A percentile compares a stretch with the other conserved stretches of the same genome.
Conservation (phyloP, 257 asterid species). For the Jacaranda copaia region DNA sequence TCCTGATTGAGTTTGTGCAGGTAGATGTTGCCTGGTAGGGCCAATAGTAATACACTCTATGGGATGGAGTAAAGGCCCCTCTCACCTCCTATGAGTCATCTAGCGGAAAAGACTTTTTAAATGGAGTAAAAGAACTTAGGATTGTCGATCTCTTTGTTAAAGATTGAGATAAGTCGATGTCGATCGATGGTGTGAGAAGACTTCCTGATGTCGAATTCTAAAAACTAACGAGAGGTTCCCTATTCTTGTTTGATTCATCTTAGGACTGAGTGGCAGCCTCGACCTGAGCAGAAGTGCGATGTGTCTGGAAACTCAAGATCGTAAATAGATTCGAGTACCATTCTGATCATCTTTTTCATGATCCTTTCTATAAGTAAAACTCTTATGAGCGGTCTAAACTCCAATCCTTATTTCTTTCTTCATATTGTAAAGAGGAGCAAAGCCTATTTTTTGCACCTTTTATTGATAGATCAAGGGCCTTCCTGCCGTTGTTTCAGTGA, state of each 20-base stretch:
- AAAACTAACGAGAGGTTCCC: background rate
- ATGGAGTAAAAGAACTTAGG: slow-evolving; percentile 19
- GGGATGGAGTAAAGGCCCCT: background rate
- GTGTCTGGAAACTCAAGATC: background rate
- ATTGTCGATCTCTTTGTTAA: slow-evolving; percentile 22
- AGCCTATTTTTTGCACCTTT: background rate
- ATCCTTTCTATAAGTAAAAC: background rate
- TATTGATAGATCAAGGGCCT: background rate
- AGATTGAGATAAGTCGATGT: background rate
- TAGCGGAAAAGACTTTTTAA: slow-evolving; percentile 8
- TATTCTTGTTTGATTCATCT: background rate
- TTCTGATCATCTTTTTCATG: background rate
- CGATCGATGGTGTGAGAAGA: no score
- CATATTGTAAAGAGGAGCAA: slow-evolving; percentile 7
- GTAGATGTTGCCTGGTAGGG: slow-evolving; percentile 32
- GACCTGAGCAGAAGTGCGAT: no score
- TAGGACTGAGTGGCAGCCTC: no score
- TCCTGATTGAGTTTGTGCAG: slow-evolving; percentile 33
- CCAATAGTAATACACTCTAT: slow-evolving; percentile 10
- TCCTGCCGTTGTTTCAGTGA: background rate
- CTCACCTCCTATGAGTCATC: slow-evolving; percentile 26
- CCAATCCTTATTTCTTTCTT: background rate
- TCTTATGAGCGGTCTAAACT: background rate
- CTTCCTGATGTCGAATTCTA: no score
- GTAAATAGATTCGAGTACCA: background rate